phyloP scores from a whole-genome alignment of 2,329 filamentous ascomycete species.

The Myriangium duriaei region DNA sequence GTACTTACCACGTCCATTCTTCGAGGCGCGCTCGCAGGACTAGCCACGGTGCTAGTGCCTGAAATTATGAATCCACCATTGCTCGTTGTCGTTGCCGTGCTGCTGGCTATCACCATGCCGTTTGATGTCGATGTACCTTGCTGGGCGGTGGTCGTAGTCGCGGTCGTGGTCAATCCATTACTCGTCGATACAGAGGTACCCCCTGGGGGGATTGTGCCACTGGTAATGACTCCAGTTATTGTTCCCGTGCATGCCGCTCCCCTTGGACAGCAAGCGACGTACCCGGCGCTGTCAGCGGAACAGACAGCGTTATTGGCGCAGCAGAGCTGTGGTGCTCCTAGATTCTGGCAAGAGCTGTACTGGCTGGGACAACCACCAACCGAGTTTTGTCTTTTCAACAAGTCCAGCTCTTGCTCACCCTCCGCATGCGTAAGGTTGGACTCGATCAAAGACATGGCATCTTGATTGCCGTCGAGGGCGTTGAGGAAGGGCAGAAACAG shows the following conservation, averaged over 20 bases:
- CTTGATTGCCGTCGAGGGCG: slow-evolving; percentile 2
- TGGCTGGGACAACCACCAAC: slow-evolving; percentile 36
- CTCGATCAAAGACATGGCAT: slow-evolving; percentile 1
- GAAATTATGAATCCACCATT: slow-evolving; percentile 21
- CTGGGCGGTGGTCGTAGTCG: slow-evolving; percentile 12
- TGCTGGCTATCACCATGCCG: slow-evolving; percentile 16
- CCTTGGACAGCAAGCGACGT: slow-evolving; percentile 50
- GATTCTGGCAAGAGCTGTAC: slow-evolving; percentile 40
- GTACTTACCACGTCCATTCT: slow-evolving; percentile 22
- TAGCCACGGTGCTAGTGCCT: slow-evolving; percentile 22
- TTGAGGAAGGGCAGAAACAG: slow-evolving; percentile 10
- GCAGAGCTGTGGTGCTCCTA: slow-evolving; percentile 43
- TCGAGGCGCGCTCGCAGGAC: slow-evolving; percentile 18
- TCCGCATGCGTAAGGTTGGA: not conserved
- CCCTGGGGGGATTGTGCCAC: slow-evolving; percentile 19
- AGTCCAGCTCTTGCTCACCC: slow-evolving; percentile 12
- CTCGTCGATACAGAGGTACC: slow-evolving; percentile 14
- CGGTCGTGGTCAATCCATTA: slow-evolving; percentile 9
- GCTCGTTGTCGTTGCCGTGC: slow-evolving; percentile 11
- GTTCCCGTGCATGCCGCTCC: slow-evolving; percentile 46
- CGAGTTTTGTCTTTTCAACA: slow-evolving; percentile 24
- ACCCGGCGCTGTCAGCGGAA: slow-evolving; percentile 41
- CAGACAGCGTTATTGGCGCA: slow-evolving; percentile 42
- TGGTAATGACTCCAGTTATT: slow-evolving; percentile 27
- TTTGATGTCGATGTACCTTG: slow-evolving; percentile 15